Evolutionary conservation across 2,329 filamentous ascomycete genomes (phyloP).

Genomic region (Parasarocladium wereldwijsianum): DNA sequence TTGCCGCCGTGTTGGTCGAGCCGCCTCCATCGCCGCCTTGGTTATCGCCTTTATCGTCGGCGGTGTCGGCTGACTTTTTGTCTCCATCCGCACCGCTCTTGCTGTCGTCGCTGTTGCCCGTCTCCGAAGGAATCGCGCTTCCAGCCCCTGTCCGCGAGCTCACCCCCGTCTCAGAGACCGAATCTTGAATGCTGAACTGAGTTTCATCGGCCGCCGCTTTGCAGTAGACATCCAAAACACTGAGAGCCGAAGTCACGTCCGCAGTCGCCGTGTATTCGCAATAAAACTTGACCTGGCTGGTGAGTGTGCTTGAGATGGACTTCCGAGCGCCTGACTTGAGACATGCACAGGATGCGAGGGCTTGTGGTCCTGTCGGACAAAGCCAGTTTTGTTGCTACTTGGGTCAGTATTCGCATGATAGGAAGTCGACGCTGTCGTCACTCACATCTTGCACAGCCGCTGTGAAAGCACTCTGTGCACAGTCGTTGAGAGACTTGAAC

Average conservation of each 20-base stretch:
- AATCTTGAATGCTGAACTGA: slow-evolving; percentile 25
- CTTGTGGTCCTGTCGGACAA: slow-evolving; percentile 30
- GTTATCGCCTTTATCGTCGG: not conserved
- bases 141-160: slow-evolving; percentile 7
- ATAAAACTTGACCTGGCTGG: slow-evolving; percentile 25
- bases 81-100: slow-evolving; percentile 1
- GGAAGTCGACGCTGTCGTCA: slow-evolving; percentile 9
- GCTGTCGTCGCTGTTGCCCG: slow-evolving; percentile 7
- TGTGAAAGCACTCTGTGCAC: slow-evolving; percentile 28
- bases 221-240: slow-evolving; percentile 32
- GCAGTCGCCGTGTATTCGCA: slow-evolving; percentile 28
- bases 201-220: slow-evolving; percentile 29
- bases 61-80: slow-evolving; percentile 3
- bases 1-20: slow-evolving; percentile 15
- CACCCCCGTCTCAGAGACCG: slow-evolving; percentile 11
- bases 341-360: slow-evolving; percentile 37
- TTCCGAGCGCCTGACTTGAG: slow-evolving; percentile 31
- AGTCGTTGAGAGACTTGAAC: slow-evolving; percentile 27
- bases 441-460: slow-evolving; percentile 25
- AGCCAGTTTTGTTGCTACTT: slow-evolving; percentile 17
- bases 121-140: slow-evolving; percentile 9
- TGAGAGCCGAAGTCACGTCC: slow-evolving; percentile 30
- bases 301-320: slow-evolving; percentile 27
- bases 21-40: slow-evolving; percentile 5
- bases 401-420: slow-evolving; percentile 1